Evolutionary conservation across 202 grass and related monocot genomes (phyloP).

Genomic region (Panicum virgatum): DNA sequence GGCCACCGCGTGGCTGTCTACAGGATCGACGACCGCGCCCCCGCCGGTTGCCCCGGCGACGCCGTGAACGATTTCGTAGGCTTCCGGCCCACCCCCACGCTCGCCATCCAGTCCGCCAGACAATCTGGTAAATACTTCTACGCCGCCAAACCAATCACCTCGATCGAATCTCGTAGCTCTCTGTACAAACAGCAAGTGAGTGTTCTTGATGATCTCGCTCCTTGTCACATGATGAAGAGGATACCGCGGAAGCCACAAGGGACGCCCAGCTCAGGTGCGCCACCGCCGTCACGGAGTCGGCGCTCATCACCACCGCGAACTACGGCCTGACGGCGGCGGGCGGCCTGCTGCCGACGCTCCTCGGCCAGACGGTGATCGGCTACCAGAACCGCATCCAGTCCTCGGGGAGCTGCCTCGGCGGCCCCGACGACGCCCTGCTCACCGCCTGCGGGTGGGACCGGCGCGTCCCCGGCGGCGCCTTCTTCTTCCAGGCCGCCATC

Average conservation of each 20-base stretch:
- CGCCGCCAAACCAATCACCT: not conserved
- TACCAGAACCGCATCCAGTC: conserved; percentile 57
- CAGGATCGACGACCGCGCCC: conserved; percentile 35
- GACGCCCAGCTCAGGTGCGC: conserved; percentile 7
- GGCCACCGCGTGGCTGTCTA: conserved; percentile 31
- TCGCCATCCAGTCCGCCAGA: not conserved
- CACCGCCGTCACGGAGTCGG: not conserved
- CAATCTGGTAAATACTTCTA: not conserved
- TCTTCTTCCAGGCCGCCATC: conserved; percentile 40
- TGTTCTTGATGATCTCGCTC: no score
- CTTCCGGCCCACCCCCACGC: not conserved
- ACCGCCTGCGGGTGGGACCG: conserved; percentile 57
- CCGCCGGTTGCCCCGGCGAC: conserved; percentile 11
- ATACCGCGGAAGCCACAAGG: not conserved
- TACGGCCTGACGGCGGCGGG: not conserved
- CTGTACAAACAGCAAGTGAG: no score
- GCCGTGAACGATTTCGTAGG: conserved; percentile 40
- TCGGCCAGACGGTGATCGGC: conserved; percentile 44
- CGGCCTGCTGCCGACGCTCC: conserved; percentile 4
- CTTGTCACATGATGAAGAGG: no score
- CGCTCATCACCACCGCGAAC: not conserved
- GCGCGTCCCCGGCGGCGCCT: conserved; percentile 9
- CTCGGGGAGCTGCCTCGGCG: conserved; percentile 36
- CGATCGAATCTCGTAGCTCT: not conserved
- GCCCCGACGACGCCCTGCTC: conserved; percentile 36